These are phyloP conservation scores for Suhomyces faveliae DNA, from an alignment of 805 yeast species.

Conservation along the genomic window DNA sequence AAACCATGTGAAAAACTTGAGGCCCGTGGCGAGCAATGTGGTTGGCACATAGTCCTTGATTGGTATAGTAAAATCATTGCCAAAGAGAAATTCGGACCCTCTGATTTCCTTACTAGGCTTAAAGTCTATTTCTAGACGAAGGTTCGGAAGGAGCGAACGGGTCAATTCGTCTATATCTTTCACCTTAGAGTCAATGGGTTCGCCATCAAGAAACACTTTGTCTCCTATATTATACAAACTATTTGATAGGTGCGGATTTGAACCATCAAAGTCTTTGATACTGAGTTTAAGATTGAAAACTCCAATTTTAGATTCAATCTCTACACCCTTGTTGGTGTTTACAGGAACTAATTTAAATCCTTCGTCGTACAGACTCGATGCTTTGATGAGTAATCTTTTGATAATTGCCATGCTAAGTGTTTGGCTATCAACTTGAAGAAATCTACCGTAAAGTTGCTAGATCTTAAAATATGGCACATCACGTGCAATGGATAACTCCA, in stretches of 20 bases:
- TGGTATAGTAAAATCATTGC: constrained; percentile 65
- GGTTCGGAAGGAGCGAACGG: constrained; percentile 22
- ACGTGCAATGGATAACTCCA: not conserved
- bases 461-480: not conserved
- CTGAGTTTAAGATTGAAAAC: constrained; percentile 39
- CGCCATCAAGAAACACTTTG: constrained; percentile 24
- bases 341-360: constrained; percentile 39
- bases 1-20: constrained; percentile 53
- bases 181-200: constrained; percentile 7
- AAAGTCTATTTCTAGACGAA: constrained; percentile 36
- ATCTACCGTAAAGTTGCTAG: not conserved
- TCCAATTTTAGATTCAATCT: constrained; percentile 39
- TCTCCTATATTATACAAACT: constrained; percentile 33
- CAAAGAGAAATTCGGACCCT: constrained; percentile 60
- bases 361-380: constrained; percentile 24
- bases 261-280: constrained; percentile 48
- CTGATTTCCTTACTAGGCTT: constrained; percentile 42
- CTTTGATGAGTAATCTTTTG: constrained; percentile 35
- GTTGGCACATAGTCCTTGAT: constrained; percentile 59
- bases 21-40: constrained; percentile 45
- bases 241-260: constrained; percentile 32
- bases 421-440: not conserved
- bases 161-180: constrained; percentile 6
- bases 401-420: constrained; percentile 7
- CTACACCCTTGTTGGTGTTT: constrained; percentile 38